Percentiles rank a stretch among this genome's conserved stretches.
These are phyloP conservation scores for Apiospora phragmitis DNA, from an alignment of 2,329 filamentous ascomycete genomes.

Conservation along the genomic window DNA sequence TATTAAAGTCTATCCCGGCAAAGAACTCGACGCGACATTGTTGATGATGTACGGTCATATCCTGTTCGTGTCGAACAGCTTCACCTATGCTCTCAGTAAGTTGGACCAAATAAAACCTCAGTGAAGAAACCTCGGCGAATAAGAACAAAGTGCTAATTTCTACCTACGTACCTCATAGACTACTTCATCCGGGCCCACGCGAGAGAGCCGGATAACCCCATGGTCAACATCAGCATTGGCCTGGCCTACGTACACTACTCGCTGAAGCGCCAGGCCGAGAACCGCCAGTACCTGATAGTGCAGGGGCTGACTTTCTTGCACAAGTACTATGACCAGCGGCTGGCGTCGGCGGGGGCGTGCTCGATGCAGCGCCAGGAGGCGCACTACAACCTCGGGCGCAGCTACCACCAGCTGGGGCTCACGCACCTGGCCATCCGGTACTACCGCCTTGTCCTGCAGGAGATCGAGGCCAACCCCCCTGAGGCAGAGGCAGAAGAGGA, in stretches of 20 bases:
- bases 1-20: slow-evolving; percentile 38
- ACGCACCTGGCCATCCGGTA: slow-evolving; percentile 70
- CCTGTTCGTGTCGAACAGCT: slow-evolving; percentile 79
- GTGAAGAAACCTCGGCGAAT: background rate
- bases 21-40: slow-evolving; percentile 73
- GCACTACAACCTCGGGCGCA: slow-evolving; percentile 76
- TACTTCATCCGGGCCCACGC: slow-evolving; percentile 82
- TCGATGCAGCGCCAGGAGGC: slow-evolving; percentile 66
- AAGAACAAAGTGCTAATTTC: background rate
- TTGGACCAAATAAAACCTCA: slow-evolving; percentile 11
- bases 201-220: slow-evolving; percentile 73
- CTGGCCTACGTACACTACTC: slow-evolving; percentile 86
- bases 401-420: slow-evolving; percentile 75
- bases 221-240: slow-evolving; percentile 79
- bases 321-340: slow-evolving; percentile 67
- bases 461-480: slow-evolving; percentile 26
- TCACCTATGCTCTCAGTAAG: slow-evolving; percentile 76
- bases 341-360: slow-evolving; percentile 24
- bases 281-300: slow-evolving; percentile 82
- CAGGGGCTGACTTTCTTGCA: slow-evolving; percentile 83
- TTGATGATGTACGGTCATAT: slow-evolving; percentile 91
- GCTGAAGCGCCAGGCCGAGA: slow-evolving; percentile 86
- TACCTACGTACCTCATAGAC: slow-evolving; percentile 43
- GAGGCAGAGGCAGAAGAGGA: slow-evolving; percentile 6
- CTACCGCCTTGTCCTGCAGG: slow-evolving; percentile 58